Evolutionary conservation across 2,329 filamentous ascomycete species (phyloP).

Genomic region (Cladosporium phlei): DNA sequence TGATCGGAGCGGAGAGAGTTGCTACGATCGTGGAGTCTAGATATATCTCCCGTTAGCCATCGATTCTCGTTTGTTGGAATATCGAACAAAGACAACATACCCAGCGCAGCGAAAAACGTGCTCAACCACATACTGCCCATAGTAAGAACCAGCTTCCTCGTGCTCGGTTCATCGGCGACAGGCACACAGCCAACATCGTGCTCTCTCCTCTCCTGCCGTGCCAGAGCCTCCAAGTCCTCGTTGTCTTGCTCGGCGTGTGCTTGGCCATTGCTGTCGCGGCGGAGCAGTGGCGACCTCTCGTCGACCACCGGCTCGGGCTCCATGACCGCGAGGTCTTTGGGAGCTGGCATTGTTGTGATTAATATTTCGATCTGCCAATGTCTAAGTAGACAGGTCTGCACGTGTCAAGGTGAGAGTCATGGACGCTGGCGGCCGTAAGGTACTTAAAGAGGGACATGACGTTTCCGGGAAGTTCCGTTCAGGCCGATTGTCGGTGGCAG

Average conservation of each 20-base stretch:
- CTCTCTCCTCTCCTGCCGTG: constrained; percentile 30
- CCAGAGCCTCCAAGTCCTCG: constrained; percentile 26
- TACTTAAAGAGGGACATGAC: no score
- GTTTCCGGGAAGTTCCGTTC: no score
- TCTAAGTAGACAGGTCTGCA: no score
- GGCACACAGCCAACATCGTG: constrained; percentile 26
- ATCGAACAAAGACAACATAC: no score
- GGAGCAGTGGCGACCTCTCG: constrained; percentile 22
- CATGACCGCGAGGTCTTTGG: constrained; percentile 10
- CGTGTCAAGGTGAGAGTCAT: no score
- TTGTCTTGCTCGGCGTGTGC: constrained; percentile 12
- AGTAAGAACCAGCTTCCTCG: constrained; percentile 44
- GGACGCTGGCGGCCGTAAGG: no score
- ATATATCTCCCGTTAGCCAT: no score
- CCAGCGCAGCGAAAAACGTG: constrained; percentile 54
- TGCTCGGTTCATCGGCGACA: constrained; percentile 42
- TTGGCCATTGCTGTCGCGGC: constrained; percentile 14
- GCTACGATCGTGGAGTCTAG: constrained; percentile 76
- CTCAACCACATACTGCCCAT: constrained; percentile 50
- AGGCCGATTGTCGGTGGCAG: no score
- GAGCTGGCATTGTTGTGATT: no score
- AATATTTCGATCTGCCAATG: no score
- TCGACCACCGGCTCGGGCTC: constrained; percentile 15
- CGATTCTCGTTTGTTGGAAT: no score
- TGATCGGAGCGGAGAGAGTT: constrained; percentile 78